Base-by-base conservation (phyloP, 352 stramenopile genomes). In the Phytophthora fragariae region DNA sequence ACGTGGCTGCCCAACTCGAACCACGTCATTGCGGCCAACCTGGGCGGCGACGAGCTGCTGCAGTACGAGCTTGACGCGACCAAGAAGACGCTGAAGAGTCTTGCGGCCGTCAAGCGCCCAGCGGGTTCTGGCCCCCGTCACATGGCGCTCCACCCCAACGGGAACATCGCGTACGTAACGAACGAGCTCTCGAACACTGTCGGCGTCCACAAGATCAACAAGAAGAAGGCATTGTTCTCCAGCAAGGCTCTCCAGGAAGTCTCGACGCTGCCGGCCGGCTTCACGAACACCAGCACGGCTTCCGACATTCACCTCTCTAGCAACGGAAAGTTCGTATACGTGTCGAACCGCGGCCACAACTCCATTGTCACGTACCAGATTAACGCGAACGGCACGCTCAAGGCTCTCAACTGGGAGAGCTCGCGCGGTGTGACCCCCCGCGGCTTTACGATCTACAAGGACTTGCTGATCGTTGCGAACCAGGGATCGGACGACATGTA, bases 291-390 rank as follows among this genome's bases (percentile, higher is more conserved):
- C 17, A 77, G 64, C 6, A 65, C 67, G 5, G 65, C 65, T 58
- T 72, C 82, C 7, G 84, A 88, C 31, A 86, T 91, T 66, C 72
- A 89, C 57, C 66, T 88, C 17, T 90, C 82, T 0, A 74, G 60
- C 10, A 77, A 77, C 71, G 82, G 77, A 44, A 76, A 80, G 29
- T 92, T 87, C 55, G 52, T 92, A 44, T 92, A 88, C 76, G 68
- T 76, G 57, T 90, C 84, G 27, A 92, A 90, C 75, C 84, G 84
- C 47, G 79, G 76, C 12, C 84, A 92, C 77, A 69, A 92, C 77
- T 86, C 77, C 46, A 86, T 92, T 46, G 79, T 78, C 9, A 81
- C 80, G 7, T 92, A 87, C 72, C 58, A 70, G 54, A 71, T 90
- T 50, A 76, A 72, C 21, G 31, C 68, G 12, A 58, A 75, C 17